Conservation (phyloP, 2,329 filamentous ascomycete species). For the Ilyonectria robusta region DNA sequence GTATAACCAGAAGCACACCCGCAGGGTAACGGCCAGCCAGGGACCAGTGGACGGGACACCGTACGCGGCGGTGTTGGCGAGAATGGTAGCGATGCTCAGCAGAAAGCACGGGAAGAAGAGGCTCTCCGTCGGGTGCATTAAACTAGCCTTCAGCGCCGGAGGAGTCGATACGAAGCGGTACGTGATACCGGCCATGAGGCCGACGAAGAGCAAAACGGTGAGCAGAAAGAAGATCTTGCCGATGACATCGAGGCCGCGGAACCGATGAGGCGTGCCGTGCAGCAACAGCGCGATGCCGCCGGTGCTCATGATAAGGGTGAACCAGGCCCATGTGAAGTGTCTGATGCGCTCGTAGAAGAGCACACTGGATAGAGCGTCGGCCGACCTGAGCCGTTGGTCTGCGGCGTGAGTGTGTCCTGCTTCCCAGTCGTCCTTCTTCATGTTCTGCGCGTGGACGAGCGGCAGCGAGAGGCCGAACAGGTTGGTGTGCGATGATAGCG, state of each 20-base stretch:
- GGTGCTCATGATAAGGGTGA: constrained; percentile 53
- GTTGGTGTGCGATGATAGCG: constrained; percentile 9
- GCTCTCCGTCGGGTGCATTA: constrained; percentile 66
- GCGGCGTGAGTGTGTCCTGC: constrained; percentile 46
- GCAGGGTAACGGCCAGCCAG: constrained; percentile 64
- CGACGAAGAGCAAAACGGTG: constrained; percentile 64
- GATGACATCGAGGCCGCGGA: constrained; percentile 61
- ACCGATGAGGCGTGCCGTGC: constrained; percentile 58
- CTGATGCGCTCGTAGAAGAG: constrained; percentile 41
- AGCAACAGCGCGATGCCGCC: constrained; percentile 51
- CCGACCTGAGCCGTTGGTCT: constrained; percentile 38
- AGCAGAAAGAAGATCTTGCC: constrained; percentile 64
- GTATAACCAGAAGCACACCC: constrained; percentile 67
- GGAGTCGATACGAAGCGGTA: constrained; percentile 72
- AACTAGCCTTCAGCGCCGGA: constrained; percentile 65
- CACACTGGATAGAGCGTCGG: constrained; percentile 33
- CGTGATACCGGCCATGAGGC: constrained; percentile 67
- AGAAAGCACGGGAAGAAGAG: constrained; percentile 75
- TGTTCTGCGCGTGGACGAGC: constrained; percentile 34
- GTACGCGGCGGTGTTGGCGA: constrained; percentile 76
- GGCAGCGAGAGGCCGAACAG: constrained; percentile 32
- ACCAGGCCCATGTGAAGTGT: constrained; percentile 52
- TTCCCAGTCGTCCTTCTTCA: constrained; percentile 46
- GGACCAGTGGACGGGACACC: constrained; percentile 63
- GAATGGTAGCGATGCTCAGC: constrained; percentile 74